Percentiles rank a stretch among this genome's conserved stretches.
Evolutionary conservation across 371 early-diverging fungal species (phyloP).

Genomic region (Mortierella sp.): DNA sequence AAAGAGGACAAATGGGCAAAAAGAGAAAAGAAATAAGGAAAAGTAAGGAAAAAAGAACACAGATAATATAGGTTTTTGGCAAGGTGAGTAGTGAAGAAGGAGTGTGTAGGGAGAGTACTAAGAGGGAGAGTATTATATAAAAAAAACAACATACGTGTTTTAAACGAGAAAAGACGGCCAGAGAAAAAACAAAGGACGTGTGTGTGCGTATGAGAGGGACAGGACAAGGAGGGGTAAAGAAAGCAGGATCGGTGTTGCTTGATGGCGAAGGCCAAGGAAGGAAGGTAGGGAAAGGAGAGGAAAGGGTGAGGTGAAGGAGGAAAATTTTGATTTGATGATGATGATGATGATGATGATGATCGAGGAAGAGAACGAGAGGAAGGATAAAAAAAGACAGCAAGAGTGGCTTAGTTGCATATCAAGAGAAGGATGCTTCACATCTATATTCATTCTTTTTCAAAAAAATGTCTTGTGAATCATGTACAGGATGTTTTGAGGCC

Average conservation of each 20-base stretch:
- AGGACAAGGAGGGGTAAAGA: too few species aligned
- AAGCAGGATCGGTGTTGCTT: too few species aligned
- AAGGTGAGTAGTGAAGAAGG: too few species aligned
- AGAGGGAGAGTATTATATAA: too few species aligned
- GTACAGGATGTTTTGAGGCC: slow-evolving; percentile 55
- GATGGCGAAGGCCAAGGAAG: too few species aligned
- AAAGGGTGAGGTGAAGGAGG: neutral
- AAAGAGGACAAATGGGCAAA: neutral
- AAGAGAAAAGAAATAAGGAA: neutral
- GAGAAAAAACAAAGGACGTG: too few species aligned
- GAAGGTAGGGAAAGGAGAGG: neutral
- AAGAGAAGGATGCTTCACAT: too few species aligned
- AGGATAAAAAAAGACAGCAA: neutral
- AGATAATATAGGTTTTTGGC: too few species aligned
- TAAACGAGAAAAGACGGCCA: too few species aligned
- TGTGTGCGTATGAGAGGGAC: too few species aligned
- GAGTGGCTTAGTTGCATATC: neutral
- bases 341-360: neutral
- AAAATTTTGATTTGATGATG: too few species aligned
- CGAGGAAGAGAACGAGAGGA: neutral
- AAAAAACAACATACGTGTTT: too few species aligned
- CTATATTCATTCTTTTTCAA: neutral
- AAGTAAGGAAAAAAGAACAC: neutral
- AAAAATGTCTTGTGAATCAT: slow-evolving; percentile 56
- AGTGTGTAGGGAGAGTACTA: neutral